Evolutionary conservation across 352 stramenopile genomes (phyloP).

Genomic region (Phytophthora uliginosa): DNA sequence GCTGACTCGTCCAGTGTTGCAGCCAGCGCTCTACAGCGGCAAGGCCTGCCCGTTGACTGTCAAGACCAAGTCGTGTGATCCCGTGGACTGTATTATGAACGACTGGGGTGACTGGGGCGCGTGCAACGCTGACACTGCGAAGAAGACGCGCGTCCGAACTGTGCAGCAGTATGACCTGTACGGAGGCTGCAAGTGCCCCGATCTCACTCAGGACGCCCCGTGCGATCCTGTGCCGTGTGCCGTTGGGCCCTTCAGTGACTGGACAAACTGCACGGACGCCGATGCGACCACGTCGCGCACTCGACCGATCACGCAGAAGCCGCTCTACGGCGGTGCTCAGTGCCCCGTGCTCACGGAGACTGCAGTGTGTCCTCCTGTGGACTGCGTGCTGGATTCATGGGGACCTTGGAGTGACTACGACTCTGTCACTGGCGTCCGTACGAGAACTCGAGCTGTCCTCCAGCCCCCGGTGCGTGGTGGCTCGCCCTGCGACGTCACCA

Average conservation of each 20-base stretch:
- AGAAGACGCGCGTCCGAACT: conserved; percentile 47
- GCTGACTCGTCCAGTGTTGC: conserved; percentile 48
- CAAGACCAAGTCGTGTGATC: conserved; percentile 51
- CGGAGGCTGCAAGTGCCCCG: conserved; percentile 58
- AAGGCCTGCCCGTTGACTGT: conserved; percentile 39
- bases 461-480: conserved; percentile 54
- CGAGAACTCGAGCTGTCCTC: conserved; percentile 33
- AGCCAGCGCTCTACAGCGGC: conserved; percentile 48
- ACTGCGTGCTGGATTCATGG: conserved; percentile 58
- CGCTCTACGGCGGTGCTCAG: conserved; percentile 47
- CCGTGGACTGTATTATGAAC: conserved; percentile 58
- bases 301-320: conserved; percentile 39
- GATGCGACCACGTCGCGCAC: conserved; percentile 41
- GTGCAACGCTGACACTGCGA: conserved; percentile 37
- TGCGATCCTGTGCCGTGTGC: conserved; percentile 62
- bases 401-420: conserved; percentile 56
- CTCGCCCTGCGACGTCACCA: conserved; percentile 40
- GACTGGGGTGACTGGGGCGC: conserved; percentile 42
- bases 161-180: conserved; percentile 62
- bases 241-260: conserved; percentile 56
- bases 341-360: conserved; percentile 40
- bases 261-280: conserved; percentile 55
- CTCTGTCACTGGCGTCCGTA: conserved; percentile 43
- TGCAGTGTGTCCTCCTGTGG: conserved; percentile 46
- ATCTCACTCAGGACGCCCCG: conserved; percentile 39